Evolutionary conservation across 129 eudicot species (phyloP).

Genomic region (Escallonia herrerae): DNA sequence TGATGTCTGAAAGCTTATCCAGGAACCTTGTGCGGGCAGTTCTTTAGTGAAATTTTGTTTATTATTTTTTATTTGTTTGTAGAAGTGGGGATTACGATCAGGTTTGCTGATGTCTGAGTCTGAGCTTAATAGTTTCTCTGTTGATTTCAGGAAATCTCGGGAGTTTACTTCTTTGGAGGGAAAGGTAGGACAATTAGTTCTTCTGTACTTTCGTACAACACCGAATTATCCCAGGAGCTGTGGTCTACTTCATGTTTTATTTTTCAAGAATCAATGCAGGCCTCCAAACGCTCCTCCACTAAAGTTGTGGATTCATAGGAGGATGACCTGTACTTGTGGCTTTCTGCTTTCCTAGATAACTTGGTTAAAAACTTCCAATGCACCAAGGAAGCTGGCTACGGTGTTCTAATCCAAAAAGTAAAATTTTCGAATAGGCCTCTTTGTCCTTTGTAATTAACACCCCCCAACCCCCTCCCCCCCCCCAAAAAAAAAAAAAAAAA

Average conservation of each 20-base stretch:
- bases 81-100: neutral
- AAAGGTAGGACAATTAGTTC: conserved; percentile 60
- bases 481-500: too few relatives aligned
- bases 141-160: conserved; percentile 65
- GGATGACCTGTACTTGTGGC: too few relatives aligned
- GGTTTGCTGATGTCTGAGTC: neutral
- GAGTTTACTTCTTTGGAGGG: conserved; percentile 83
- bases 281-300: conserved; percentile 9
- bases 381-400: too few relatives aligned
- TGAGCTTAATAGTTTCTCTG: neutral
- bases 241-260: conserved; percentile 58
- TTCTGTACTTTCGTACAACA: conserved; percentile 52
- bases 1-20: too few relatives aligned
- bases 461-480: too few relatives aligned
- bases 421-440: too few relatives aligned
- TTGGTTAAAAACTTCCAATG: too few relatives aligned
- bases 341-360: too few relatives aligned
- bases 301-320: neutral
- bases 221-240: conserved; percentile 53
- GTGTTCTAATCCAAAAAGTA: too few relatives aligned
- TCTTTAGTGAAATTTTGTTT: too few relatives aligned
- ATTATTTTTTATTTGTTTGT: neutral
- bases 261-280: conserved; percentile 35
- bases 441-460: too few relatives aligned
- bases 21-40: too few relatives aligned